Base-by-base conservation (phyloP, 2,329 filamentous ascomycete species). In the Aspergillus transmontanensis region DNA sequence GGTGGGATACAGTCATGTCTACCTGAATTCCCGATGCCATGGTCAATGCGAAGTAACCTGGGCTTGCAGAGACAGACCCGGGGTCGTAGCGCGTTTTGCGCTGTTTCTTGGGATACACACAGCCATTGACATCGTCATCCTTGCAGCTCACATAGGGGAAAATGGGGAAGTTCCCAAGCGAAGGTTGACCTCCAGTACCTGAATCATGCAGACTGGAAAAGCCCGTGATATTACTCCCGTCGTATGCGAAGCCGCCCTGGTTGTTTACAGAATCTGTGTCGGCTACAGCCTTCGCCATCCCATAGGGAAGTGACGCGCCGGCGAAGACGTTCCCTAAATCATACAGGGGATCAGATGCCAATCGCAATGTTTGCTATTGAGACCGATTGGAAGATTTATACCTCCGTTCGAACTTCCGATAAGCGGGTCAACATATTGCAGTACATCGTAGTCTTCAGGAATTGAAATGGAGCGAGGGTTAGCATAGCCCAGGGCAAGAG, bases 111-210 rank as follows among this genome's bases (percentile, higher is more conserved):
- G 85, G 84, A 66, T 86, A 91, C 3, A 77, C 78, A 73, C 89
- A 91, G 16, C 80, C 81, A 73, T 91, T 81, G 62, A 92, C 77
- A 32, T 87, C 83, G 64, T 90, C 86, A 43, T 79, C 81, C 0
- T 81, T 79, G 68, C 90, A 93, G 41, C 82, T 81, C 11, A 83
- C 78, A 69, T 90, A 89, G 0, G 90, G 84, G 68, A 93, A 92
- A 1, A 92, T 78, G 1, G 90, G 87, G 60, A 92, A 92, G 71
- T 91, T 91, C 6, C 90, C 90, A 1, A 93, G 79, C 5, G 88
- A 91, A 0, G 89, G 88, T 12, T 76, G 71, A 39, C 79, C 80
- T 58, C 82, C 82, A 51, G 82, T 84, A 11, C 83, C 83, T 16
- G 77, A 80, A 68, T 85, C 83, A 62, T 85, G 83, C 76, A 84